Conservation (phyloP, 1,284 basidiomycete genomes). For the Apiotrichum veenhuisii region DNA sequence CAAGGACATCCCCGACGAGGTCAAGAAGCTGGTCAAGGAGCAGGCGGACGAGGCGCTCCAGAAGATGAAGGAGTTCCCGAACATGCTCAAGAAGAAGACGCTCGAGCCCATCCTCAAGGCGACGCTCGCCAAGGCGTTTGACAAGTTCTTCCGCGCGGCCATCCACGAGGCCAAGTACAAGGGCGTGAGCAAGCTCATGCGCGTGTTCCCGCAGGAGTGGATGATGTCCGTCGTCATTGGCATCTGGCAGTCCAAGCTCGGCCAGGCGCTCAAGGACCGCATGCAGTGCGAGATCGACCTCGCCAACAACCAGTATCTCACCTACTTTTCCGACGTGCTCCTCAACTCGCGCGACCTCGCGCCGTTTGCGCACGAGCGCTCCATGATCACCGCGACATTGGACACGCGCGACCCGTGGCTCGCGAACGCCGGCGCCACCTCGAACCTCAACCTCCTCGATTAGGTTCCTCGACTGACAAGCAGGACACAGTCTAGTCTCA, state of each 20-base stretch:
- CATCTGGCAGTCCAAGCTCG: neutral
- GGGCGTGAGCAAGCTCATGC: neutral
- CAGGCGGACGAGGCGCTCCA: neutral
- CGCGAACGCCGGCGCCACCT: no score
- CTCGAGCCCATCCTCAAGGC: neutral
- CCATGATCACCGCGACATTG: no score
- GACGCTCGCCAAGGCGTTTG: neutral
- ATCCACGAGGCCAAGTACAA: no score
- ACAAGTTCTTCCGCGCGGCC: neutral
- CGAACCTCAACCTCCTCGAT: no score
- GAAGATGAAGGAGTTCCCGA: neutral
- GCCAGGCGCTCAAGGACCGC: neutral
- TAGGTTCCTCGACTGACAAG: no score
- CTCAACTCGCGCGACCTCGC: no score
- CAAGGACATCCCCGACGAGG: neutral
- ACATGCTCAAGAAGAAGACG: neutral
- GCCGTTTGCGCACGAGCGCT: no score
- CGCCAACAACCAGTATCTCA: no score
- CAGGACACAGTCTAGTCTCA: no score
- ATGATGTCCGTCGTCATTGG: neutral
- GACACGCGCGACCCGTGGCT: no score
- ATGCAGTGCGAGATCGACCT: no score
- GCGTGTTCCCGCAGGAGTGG: neutral
- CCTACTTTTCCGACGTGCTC: no score
- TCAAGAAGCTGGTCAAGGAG: neutral